Evolutionary conservation across 768 basidiomycete species (phyloP), one percentile per base, ranked within the genome.

Genomic region (Boletus vermiculosoides): DNA sequence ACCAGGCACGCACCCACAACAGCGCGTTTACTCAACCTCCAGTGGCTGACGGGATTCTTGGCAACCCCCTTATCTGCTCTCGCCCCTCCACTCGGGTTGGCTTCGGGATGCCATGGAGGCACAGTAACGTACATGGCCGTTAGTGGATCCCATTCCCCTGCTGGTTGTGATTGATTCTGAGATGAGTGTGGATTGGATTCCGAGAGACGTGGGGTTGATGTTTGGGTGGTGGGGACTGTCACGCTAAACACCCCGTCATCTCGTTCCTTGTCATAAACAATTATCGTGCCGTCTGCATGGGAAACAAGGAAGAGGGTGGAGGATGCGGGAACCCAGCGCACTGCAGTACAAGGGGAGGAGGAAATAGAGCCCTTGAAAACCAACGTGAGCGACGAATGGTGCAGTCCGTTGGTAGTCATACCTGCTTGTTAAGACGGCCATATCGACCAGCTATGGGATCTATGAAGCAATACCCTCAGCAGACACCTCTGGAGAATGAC

Each of bases 31-130:
- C 88, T 86, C 10, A 95, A 75, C 52, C 86, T 80, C 93, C 93
- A 96, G 69, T 94, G 93, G 63, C 90, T 92, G 11, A 95, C 88
- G 3, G 93, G 94, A 63, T 96, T 96, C 72, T 90, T 91, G 4
- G 80, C 82, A 16, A 77, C 75, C 31, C 90, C 88, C 63, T 84
- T 91, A 56, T 90, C 85, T n/a, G 74, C 55, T 50, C 73, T 78
- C 74, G 46, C 52, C 20, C 48, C 74, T 71, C 54, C 73, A 58
- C 8, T 68, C 10, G 28, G 45, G 45, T 57, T 45, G 57, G 75
- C 71, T 47, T 82, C 82, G 3, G 89, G 88, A 73, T 92, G 88
- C 88, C 90, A 92, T n/a, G 89, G 88, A 2, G 90, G 90, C 70
- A 87, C 85, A 4, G 92, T 88, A 15, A 93, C 87, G 51, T 87